These are phyloP conservation scores for Pythium aphanidermatum DNA, from an alignment of 352 stramenopile species.

Conservation along the genomic window DNA sequence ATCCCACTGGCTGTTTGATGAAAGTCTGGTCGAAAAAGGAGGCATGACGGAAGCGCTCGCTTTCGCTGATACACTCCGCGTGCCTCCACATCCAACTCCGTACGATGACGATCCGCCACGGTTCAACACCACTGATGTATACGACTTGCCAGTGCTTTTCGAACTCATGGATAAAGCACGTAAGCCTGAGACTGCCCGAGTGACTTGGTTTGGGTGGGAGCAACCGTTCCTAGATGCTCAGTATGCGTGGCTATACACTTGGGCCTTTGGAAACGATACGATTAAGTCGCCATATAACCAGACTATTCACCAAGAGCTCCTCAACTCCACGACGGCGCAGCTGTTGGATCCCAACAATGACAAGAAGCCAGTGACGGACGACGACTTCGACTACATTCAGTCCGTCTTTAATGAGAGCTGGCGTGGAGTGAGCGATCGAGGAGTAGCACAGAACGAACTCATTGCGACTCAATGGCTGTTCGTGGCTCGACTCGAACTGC, in stretches of 20 bases:
- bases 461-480: slow-evolving; percentile 42
- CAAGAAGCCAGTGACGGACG: slow-evolving; percentile 17
- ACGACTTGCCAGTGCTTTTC: slow-evolving; percentile 42
- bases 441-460: slow-evolving; percentile 32
- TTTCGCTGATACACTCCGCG: slow-evolving; percentile 56
- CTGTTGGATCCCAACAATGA: slow-evolving; percentile 51
- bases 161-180: slow-evolving; percentile 22
- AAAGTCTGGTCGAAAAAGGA: slow-evolving; percentile 32
- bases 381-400: slow-evolving; percentile 35
- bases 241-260: slow-evolving; percentile 18
- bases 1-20: slow-evolving; percentile 31
- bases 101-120: slow-evolving; percentile 26
- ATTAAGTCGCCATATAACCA: slow-evolving; percentile 48
- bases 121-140: slow-evolving; percentile 40
- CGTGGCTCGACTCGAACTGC: slow-evolving; percentile 35
- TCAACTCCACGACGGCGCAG: slow-evolving; percentile 33
- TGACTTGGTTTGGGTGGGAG: slow-evolving; percentile 50
- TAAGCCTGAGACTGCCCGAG: slow-evolving; percentile 18
- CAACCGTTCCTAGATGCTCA: slow-evolving; percentile 28
- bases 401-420: slow-evolving; percentile 50
- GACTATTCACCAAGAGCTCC: slow-evolving; percentile 30
- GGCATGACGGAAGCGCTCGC: slow-evolving; percentile 28
- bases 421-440: slow-evolving; percentile 32
- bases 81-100: slow-evolving; percentile 53
- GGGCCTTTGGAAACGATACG: slow-evolving; percentile 35